Conservation (phyloP, 805 yeast species). For the Jamesozyma lodderae region DNA sequence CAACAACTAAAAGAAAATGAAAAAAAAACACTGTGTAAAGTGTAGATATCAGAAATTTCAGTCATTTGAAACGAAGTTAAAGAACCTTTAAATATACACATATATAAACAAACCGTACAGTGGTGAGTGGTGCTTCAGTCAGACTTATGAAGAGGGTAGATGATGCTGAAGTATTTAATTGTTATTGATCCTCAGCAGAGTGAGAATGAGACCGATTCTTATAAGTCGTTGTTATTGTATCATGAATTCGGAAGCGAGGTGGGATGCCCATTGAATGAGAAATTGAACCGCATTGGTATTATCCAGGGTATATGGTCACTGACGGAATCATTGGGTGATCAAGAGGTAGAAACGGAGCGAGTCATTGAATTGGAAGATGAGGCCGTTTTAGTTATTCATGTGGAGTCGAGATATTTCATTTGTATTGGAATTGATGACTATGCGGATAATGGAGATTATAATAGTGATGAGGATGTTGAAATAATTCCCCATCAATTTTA, state of each 20-base stretch:
- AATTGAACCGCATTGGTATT: conserved; percentile 35
- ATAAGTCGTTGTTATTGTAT: conserved; percentile 30
- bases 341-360: conserved; percentile 9
- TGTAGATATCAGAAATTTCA: too few relatives aligned
- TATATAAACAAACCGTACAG: too few relatives aligned
- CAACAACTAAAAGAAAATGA: too few relatives aligned
- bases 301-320: conserved; percentile 34
- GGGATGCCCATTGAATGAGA: conserved; percentile 24
- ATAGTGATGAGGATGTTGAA: conserved; percentile 7
- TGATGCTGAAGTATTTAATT: conserved; percentile 26
- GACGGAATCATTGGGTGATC: conserved; percentile 11
- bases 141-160: too few relatives aligned
- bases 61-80: conserved; percentile 1
- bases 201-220: conserved; percentile 24
- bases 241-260: conserved; percentile 21
- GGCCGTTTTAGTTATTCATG: conserved; percentile 19
- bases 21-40: too few relatives aligned
- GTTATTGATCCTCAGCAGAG: conserved; percentile 34
- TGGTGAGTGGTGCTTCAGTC: too few relatives aligned
- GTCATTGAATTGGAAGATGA: conserved; percentile 27
- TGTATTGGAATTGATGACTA: conserved; percentile 11
- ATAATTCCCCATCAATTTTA: conserved; percentile 23
- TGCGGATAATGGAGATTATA: conserved; percentile 4
- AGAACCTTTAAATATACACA: too few relatives aligned
- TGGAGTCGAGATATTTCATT: conserved; percentile 26